Evolutionary conservation across 371 early-diverging fungal species (phyloP).

Genomic region (Apophysomyces variabilis): DNA sequence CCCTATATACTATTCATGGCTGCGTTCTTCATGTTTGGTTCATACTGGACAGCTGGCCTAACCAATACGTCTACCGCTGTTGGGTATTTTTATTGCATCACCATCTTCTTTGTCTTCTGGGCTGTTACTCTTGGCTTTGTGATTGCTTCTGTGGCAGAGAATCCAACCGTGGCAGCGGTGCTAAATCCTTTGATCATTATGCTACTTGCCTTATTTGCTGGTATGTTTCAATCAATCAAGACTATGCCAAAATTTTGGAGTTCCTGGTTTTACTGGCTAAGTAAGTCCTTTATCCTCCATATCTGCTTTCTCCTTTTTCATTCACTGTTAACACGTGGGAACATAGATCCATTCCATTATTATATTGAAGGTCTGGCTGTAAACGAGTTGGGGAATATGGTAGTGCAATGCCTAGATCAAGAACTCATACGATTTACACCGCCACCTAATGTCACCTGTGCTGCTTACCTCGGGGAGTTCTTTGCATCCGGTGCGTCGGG

Average conservation of each 20-base stretch:
- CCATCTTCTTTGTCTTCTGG: slow-evolving; percentile 62
- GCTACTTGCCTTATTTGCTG: slow-evolving; percentile 59
- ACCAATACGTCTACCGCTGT: slow-evolving; percentile 42
- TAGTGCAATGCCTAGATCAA: slow-evolving; percentile 45
- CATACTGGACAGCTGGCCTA: slow-evolving; percentile 74
- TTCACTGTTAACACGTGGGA: background rate
- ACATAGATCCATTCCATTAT: slow-evolving; percentile 68
- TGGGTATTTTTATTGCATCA: slow-evolving; percentile 62
- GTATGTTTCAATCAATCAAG: slow-evolving; percentile 60
- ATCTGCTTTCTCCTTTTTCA: background rate
- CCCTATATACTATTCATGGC: slow-evolving; percentile 55
- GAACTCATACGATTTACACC: slow-evolving; percentile 57
- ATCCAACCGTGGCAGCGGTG: slow-evolving; percentile 58
- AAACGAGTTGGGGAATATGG: slow-evolving; percentile 59
- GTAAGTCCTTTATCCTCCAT: background rate
- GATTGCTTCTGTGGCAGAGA: slow-evolving; percentile 51
- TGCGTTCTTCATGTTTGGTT: slow-evolving; percentile 54
- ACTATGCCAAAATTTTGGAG: slow-evolving; percentile 75
- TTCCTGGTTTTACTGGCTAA: slow-evolving; percentile 68
- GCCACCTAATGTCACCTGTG: slow-evolving; percentile 62
- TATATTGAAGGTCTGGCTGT: slow-evolving; percentile 67
- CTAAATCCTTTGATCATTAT: slow-evolving; percentile 67
- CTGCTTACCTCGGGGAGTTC: slow-evolving; percentile 47
- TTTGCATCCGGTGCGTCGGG: slow-evolving; percentile 55
- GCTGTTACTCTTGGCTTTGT: slow-evolving; percentile 68